These are phyloP conservation scores for Eutrema heterophyllum DNA, from an alignment of 345 rosid genomes.

Conservation along the genomic window DNA sequence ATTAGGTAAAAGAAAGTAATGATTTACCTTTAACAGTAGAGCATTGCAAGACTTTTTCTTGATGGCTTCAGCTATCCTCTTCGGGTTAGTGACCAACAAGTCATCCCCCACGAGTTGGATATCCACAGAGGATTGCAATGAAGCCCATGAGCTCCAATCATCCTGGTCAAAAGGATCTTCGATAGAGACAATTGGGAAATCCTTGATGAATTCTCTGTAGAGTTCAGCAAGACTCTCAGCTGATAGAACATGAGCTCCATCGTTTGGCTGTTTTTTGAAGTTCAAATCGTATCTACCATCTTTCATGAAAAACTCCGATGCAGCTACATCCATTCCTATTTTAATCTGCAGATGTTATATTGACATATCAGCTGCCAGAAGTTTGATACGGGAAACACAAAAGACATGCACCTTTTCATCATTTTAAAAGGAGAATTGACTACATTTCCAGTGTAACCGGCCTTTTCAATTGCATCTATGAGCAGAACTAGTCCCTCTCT, in stretches of 20 bases:
- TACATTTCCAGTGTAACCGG: constrained; percentile 95
- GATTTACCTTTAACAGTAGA: constrained; percentile 70
- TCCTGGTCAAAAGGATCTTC: constrained; percentile 99
- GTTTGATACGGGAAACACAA: background rate
- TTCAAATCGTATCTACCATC: constrained; percentile 85
- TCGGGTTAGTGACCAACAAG: constrained; percentile 94
- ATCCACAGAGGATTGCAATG: constrained; percentile 78
- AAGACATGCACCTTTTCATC: background rate
- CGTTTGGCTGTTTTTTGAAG: constrained; percentile 95
- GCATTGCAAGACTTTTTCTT: constrained; percentile 88
- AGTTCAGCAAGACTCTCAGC: constrained; percentile 77
- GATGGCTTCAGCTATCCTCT: constrained; percentile 90
- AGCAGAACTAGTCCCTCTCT: constrained; percentile 95
- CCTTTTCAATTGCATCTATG: constrained; percentile 90
- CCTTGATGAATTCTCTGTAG: constrained; percentile 76
- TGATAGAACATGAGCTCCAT: constrained; percentile 77
- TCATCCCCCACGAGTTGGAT: constrained; percentile 96
- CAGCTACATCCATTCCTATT: constrained; percentile 99
- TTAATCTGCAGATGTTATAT: constrained; percentile 57
- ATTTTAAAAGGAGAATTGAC: background rate
- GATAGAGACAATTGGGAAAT: constrained; percentile 88
- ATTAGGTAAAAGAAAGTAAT: background rate
- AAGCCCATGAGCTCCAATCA: constrained; percentile 95
- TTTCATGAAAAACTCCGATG: constrained; percentile 85
- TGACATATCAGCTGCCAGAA: background rate